These are phyloP conservation scores for Typha latifolia DNA, from an alignment of 176 grass and related monocot species.

Conservation along the genomic window DNA sequence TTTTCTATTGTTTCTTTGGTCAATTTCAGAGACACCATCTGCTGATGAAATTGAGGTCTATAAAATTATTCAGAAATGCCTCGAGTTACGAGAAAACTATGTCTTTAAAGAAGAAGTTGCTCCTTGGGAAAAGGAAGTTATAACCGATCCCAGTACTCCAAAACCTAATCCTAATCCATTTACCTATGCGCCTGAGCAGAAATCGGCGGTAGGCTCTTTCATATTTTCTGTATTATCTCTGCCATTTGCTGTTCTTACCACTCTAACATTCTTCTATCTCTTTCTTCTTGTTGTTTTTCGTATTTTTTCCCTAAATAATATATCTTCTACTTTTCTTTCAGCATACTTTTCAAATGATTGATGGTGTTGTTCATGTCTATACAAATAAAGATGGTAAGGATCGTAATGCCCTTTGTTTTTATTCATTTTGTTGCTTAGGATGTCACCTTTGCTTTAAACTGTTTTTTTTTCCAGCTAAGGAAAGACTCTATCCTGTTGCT, in stretches of 20 bases:
- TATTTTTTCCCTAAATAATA: no score
- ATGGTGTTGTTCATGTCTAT: constrained; percentile 89
- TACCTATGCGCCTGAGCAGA: constrained; percentile 47
- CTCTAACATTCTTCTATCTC: no score
- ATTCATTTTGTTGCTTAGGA: constrained; percentile 3
- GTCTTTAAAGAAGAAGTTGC: constrained; percentile 86
- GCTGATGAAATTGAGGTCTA: constrained; percentile 81
- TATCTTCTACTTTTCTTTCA: constrained; percentile 22
- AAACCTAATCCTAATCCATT: constrained; percentile 89
- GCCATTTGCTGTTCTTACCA: not conserved
- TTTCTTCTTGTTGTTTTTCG: no score
- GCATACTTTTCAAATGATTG: constrained; percentile 87
- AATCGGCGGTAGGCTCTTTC: constrained; percentile 53
- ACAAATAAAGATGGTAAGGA: constrained; percentile 68
- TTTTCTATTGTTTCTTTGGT: constrained; percentile 5
- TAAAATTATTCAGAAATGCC: constrained; percentile 85
- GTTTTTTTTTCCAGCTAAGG: constrained; percentile 45
- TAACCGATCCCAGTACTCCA: constrained; percentile 92
- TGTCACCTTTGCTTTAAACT: constrained; percentile 11
- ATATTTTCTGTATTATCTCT: not conserved
- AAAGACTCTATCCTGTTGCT: constrained; percentile 71
- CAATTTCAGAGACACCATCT: constrained; percentile 59
- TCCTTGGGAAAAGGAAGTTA: constrained; percentile 92
- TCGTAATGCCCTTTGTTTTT: constrained; percentile 2
- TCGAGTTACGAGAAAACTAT: constrained; percentile 76